Evolutionary conservation across 768 basidiomycete species (phyloP).

Genomic region (Xerocomellus intermedius): DNA sequence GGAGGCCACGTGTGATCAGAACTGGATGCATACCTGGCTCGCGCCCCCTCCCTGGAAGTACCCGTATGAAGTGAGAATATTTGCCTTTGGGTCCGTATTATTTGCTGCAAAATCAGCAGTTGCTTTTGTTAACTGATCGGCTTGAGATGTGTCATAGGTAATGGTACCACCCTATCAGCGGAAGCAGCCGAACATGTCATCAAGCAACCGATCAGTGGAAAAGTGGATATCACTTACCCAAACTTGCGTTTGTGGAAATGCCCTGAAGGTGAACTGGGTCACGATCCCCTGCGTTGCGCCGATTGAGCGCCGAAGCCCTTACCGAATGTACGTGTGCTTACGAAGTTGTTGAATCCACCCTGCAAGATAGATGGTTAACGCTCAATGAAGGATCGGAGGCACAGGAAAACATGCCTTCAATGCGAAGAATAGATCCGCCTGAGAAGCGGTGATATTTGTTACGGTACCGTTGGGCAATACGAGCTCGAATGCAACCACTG

Average conservation of each 20-base stretch:
- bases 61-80: constrained; percentile 44
- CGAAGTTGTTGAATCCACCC: constrained; percentile 69
- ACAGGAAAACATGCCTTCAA: constrained; percentile 36
- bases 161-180: constrained; percentile 48
- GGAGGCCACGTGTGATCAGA: constrained; percentile 1
- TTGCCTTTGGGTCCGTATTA: constrained; percentile 27
- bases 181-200: constrained; percentile 4
- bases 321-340: constrained; percentile 17
- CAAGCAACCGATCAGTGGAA: background rate
- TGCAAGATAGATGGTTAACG: constrained; percentile 26
- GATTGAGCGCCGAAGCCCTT: constrained; percentile 33
- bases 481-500: constrained; percentile 53
- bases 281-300: constrained; percentile 49
- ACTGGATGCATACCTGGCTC: constrained; percentile 33
- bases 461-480: constrained; percentile 56
- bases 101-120: constrained; percentile 22
- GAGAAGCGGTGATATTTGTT: constrained; percentile 31
- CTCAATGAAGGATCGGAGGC: background rate
- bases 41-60: constrained; percentile 27
- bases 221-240: constrained; percentile 18
- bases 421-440: constrained; percentile 45
- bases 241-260: constrained; percentile 33
- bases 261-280: constrained; percentile 53
- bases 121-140: constrained; percentile 23
- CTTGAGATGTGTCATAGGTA: constrained; percentile 18